Evolutionary conservation across 257 asterid genomes (phyloP), one percentile per base, ranked within the genome.

Genomic region (Salvia splendens): DNA sequence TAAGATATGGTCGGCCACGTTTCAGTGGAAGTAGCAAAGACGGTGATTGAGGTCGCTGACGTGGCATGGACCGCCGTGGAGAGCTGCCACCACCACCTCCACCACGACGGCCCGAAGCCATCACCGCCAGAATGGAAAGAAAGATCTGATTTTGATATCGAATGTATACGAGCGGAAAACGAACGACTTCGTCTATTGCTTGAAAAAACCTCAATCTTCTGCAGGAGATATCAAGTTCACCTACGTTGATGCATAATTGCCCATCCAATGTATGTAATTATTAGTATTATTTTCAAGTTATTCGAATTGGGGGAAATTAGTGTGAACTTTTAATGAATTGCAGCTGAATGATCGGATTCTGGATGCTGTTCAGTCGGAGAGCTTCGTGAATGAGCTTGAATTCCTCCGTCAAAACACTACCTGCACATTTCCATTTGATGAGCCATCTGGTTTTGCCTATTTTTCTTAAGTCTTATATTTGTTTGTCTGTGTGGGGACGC

Each of bases 11-110:
- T 49, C 48, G 67, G 78, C 36, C 30, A 24, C 30, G 30, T 24
- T 24, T 77, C 94, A 8, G 36, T 89, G 59, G 97, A 90, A 74
- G 90, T 84, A 36, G 95, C 97, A 59, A 87, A 86, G 83, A 88
- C 96, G 71, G 95, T 93, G 83, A 30, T 90, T 78, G 98, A 93
- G 86, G 95, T 90, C 1, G 97, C 97, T 48, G 97, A 88, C 77
- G 85, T 90, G 55, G 95, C 98, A 41, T 93, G 86, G 86, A 74
- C 85, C 59, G 96, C 98, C 77, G 81, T 87, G 46, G 98, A 89
- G 52, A 41, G 74, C 74, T 82, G 91, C 71, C 86, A 92, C 40
- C 85, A 71, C 76, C 86, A 71, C 77, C 75, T 9, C 58, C 73
- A 77, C 69, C 85, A 64, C 36, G 84, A 78, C 28, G 84, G 71